Evolutionary conservation across 2,329 filamentous ascomycete genomes (phyloP).

Genomic region (Cordyceps javanica): DNA sequence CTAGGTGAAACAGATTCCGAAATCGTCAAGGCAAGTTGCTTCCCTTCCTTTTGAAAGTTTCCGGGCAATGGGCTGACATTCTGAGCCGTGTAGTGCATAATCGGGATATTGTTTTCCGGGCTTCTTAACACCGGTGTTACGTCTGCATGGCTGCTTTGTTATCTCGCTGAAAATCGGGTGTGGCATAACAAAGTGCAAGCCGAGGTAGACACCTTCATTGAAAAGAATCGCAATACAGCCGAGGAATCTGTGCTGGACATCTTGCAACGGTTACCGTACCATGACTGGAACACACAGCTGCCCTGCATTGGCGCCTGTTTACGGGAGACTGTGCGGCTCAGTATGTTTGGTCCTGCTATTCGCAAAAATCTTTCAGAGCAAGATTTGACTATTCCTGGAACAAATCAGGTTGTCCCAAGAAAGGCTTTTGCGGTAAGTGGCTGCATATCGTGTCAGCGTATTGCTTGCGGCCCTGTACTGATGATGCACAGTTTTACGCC

Average conservation of each 20-base stretch:
- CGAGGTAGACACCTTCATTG: conserved; percentile 41
- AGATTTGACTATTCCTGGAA: conserved; percentile 37
- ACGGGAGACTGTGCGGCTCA: conserved; percentile 47
- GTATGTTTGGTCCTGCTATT: conserved; percentile 41
- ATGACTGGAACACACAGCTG: conserved; percentile 51
- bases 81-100: conserved; percentile 34
- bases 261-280: conserved; percentile 39
- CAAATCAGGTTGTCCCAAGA: conserved; percentile 43
- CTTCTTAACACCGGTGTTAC: conserved; percentile 52
- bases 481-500: conserved; percentile 28
- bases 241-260: conserved; percentile 28
- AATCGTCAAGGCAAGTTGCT: conserved; percentile 33
- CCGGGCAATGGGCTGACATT: not conserved
- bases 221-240: conserved; percentile 31
- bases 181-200: conserved; percentile 39
- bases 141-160: conserved; percentile 44
- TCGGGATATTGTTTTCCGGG: conserved; percentile 51
- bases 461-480: not conserved
- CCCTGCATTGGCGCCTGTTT: conserved; percentile 45
- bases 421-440: conserved; percentile 35
- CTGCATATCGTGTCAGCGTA: not conserved
- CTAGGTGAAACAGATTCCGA: conserved; percentile 37
- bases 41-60: not conserved
- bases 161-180: conserved; percentile 39
- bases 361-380: conserved; percentile 43